Evolutionary conservation across 352 stramenopile species (phyloP).

Genomic region (Phytophthora cryptogea): DNA sequence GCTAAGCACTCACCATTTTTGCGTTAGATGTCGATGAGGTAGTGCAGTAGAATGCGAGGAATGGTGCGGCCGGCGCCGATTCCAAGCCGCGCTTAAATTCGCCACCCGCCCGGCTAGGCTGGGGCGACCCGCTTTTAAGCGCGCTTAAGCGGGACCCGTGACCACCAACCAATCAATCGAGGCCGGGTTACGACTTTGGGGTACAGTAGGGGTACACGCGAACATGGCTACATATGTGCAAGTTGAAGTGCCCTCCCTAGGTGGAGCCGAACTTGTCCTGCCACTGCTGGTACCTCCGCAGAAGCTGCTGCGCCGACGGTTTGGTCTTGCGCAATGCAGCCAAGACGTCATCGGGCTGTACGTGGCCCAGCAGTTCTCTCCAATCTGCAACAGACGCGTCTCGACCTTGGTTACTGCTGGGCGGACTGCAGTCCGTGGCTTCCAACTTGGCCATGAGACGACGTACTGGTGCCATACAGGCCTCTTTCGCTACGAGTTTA

Average conservation of each 20-base stretch:
- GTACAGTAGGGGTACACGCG: neutral
- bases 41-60: conserved; percentile 70
- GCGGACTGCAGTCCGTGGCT: conserved; percentile 34
- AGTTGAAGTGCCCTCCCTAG: conserved; percentile 28
- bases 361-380: conserved; percentile 60
- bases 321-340: conserved; percentile 76
- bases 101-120: conserved; percentile 11
- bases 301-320: conserved; percentile 73
- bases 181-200: neutral
- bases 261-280: conserved; percentile 80
- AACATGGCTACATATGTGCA: conserved; percentile 25
- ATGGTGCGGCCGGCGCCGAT: conserved; percentile 32
- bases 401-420: conserved; percentile 21
- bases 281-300: conserved; percentile 85
- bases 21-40: conserved; percentile 85
- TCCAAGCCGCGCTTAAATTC: conserved; percentile 42
- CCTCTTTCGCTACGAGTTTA: conserved; percentile 86
- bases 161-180: conserved; percentile 36
- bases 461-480: conserved; percentile 81
- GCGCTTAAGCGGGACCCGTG: conserved; percentile 27
- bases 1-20: conserved; percentile 66
- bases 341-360: conserved; percentile 59
- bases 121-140: conserved; percentile 20
- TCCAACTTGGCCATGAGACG: conserved; percentile 75
- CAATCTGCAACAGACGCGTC: conserved; percentile 44